A percentile compares a stretch with the other conserved stretches of the same genome.
phyloP scores from a whole-genome alignment of 75 land plant genomes.

The Adiantum capillusveneris region DNA sequence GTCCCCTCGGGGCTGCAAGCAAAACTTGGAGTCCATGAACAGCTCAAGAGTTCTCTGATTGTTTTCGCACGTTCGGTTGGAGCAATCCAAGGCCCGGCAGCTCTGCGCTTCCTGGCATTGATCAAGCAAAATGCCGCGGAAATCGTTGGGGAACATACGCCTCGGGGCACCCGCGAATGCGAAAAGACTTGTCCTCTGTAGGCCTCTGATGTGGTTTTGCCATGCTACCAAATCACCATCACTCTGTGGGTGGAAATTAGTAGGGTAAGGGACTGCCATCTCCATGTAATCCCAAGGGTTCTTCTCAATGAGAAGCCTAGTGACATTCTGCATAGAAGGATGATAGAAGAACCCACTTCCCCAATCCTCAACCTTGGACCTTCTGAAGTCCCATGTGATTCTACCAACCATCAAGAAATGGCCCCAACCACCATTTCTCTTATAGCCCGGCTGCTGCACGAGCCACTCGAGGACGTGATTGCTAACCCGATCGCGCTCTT shows the following conservation, averaged over 20 bases:
- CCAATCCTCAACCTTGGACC: constrained; percentile 45
- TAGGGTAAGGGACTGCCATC: constrained; percentile 86
- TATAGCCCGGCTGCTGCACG: constrained; percentile 27
- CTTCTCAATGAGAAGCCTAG: constrained; percentile 71
- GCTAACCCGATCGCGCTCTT: constrained; percentile 45
- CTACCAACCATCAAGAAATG: constrained; percentile 69
- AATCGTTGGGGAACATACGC: constrained; percentile 27
- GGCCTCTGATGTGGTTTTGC: constrained; percentile 37
- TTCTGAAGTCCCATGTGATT: constrained; percentile 81
- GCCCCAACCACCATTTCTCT: constrained; percentile 37
- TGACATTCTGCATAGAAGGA: constrained; percentile 47
- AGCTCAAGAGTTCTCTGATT: constrained; percentile 31
- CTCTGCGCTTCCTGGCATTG: constrained; percentile 27
- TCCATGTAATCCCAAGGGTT: constrained; percentile 62
- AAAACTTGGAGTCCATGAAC: constrained; percentile 58
- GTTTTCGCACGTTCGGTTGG: constrained; percentile 34
- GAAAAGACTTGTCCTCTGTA: constrained; percentile 32
- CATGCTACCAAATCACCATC: constrained; percentile 38
- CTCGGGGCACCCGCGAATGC: constrained; percentile 51
- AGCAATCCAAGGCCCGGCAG: constrained; percentile 13
- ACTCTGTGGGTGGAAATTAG: constrained; percentile 70
- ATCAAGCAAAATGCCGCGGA: constrained; percentile 31
- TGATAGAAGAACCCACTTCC: constrained; percentile 51
- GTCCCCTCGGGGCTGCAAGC: constrained; percentile 78
- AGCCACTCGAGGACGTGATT: constrained; percentile 47